These are phyloP conservation scores for Alternaria longipes DNA, from an alignment of 2,329 filamentous ascomycete species.

Conservation along the genomic window DNA sequence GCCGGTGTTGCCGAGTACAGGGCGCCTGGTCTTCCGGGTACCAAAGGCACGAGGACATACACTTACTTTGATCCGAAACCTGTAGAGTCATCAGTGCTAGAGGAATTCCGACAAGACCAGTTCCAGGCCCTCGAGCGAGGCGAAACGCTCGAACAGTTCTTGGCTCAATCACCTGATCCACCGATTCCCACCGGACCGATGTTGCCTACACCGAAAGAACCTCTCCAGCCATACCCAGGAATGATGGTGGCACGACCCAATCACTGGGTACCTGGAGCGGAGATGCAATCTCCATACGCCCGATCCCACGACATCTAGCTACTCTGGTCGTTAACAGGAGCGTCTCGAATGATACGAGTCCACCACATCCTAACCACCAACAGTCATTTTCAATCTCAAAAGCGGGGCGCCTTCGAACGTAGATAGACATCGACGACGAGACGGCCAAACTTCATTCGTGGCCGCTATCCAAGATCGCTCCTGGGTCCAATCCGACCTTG, in stretches of 20 bases:
- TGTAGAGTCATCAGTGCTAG: slow-evolving; percentile 15
- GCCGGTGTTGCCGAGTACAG: slow-evolving; percentile 64
- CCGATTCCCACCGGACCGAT: neutral
- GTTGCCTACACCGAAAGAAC: neutral
- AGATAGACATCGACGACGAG: neutral
- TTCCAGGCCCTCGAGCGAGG: slow-evolving; percentile 19
- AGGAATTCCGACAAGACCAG: slow-evolving; percentile 18
- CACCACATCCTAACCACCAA: neutral
- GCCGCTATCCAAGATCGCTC: neutral
- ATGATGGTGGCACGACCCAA: slow-evolving; percentile 1
- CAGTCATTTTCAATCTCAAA: neutral
- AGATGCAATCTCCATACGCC: neutral
- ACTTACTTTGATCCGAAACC: slow-evolving; percentile 65
- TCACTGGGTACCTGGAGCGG: neutral
- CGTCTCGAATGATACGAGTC: neutral
- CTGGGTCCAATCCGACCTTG: neutral
- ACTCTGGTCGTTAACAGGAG: neutral
- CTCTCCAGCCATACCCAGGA: neutral
- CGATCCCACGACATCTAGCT: neutral
- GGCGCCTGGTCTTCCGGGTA: slow-evolving; percentile 63
- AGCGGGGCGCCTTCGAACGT: neutral
- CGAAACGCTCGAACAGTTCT: slow-evolving; percentile 20
- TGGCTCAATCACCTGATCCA: slow-evolving; percentile 6
- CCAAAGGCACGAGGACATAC: slow-evolving; percentile 55
- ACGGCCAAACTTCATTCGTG: neutral